Evolutionary conservation across 2,329 filamentous ascomycete species (phyloP).

Genomic region (Chaetomiaceae sp.): DNA sequence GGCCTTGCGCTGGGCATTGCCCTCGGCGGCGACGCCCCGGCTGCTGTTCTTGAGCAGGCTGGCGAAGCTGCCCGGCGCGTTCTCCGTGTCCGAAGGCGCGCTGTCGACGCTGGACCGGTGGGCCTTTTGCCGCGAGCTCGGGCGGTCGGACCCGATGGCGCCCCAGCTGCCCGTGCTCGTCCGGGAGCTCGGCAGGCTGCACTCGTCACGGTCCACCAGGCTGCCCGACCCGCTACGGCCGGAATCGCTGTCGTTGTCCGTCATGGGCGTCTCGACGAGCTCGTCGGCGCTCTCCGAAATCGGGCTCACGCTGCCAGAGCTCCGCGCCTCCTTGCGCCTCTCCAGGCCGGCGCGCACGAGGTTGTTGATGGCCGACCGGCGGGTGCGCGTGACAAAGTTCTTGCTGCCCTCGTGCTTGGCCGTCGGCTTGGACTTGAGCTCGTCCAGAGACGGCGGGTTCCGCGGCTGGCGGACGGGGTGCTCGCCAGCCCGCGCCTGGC

Average conservation of each 20-base stretch:
- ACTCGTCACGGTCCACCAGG: constrained; percentile 63
- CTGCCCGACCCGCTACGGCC: constrained; percentile 73
- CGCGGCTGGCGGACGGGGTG: constrained; percentile 91
- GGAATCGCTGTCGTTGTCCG: constrained; percentile 71
- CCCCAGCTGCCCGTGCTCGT: constrained; percentile 69
- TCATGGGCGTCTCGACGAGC: constrained; percentile 58
- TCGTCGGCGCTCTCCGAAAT: constrained; percentile 74
- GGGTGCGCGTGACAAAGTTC: constrained; percentile 92
- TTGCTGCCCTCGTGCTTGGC: constrained; percentile 93
- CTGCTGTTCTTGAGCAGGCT: constrained; percentile 61
- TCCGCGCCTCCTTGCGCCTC: constrained; percentile 72
- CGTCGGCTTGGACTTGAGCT: constrained; percentile 84
- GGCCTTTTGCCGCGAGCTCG: constrained; percentile 64
- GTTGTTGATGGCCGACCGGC: constrained; percentile 86
- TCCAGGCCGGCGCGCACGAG: constrained; percentile 85
- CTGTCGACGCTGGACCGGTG: constrained; percentile 58
- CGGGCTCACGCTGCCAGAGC: constrained; percentile 78
- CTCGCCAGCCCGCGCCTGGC: constrained; percentile 87
- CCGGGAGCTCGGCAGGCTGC: constrained; percentile 68
- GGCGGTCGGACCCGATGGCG: constrained; percentile 83
- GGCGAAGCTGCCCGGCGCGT: constrained; percentile 58
- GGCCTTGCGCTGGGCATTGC: constrained; percentile 68
- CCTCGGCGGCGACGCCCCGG: constrained; percentile 52
- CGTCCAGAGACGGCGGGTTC: constrained; percentile 85
- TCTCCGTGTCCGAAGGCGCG: constrained; percentile 47